Percentiles rank a stretch among this genome's conserved stretches.
Evolutionary conservation across 2,329 filamentous ascomycete genomes (phyloP).

Genomic region (Thelonectria discophora): DNA sequence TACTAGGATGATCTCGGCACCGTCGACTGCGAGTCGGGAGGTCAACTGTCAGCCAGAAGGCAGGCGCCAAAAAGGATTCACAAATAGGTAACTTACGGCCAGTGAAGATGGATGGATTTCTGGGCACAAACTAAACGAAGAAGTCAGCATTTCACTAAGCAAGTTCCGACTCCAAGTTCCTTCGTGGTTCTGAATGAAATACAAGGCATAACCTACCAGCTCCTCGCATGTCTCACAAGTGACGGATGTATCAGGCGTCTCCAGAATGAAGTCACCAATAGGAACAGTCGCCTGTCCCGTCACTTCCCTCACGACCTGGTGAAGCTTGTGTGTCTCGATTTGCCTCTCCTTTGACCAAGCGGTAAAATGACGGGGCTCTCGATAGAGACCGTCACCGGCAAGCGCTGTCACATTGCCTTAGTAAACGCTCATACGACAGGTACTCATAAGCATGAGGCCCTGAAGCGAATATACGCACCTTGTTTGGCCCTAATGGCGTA

Average conservation of each 20-base stretch:
- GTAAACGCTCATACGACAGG: background rate
- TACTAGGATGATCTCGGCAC: conserved; percentile 70
- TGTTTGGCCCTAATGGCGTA: conserved; percentile 77
- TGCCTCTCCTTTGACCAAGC: conserved; percentile 50
- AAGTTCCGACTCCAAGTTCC: too few species aligned
- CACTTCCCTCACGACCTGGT: conserved; percentile 65
- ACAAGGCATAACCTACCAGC: background rate
- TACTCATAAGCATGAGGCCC: background rate
- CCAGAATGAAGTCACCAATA: conserved; percentile 53
- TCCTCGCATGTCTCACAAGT: conserved; percentile 1
- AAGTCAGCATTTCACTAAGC: too few species aligned
- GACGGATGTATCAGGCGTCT: conserved; percentile 49
- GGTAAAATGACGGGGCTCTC: conserved; percentile 53
- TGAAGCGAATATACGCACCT: conserved; percentile 56
- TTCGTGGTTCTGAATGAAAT: background rate
- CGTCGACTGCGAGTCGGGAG: conserved; percentile 51
- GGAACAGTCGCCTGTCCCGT: conserved; percentile 48
- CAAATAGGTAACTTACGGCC: background rate
- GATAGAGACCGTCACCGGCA: conserved; percentile 69
- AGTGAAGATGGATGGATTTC: background rate
- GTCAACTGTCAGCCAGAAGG: background rate
- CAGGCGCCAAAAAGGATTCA: too few species aligned
- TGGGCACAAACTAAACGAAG: conserved; percentile 1
- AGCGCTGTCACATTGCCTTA: conserved; percentile 47
- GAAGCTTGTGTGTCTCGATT: conserved; percentile 53